Evolutionary conservation across 2,329 filamentous ascomycete species (phyloP), one percentile per base, ranked within the genome.

Genomic region (Verticillium nubilum): DNA sequence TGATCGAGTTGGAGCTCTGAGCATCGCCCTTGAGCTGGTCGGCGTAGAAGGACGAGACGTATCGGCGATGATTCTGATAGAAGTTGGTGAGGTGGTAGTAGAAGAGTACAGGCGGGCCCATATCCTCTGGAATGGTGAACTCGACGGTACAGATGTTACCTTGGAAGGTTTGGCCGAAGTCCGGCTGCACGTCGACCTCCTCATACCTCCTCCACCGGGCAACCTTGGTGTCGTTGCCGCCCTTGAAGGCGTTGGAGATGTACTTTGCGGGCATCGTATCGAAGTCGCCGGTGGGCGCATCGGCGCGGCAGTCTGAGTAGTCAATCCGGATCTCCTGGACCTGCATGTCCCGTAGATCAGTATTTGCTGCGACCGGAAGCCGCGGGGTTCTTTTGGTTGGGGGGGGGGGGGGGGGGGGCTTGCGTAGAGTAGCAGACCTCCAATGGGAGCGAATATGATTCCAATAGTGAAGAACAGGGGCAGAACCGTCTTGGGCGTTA

Each of bases 71-170:
- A 72, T 99, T 99, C 76, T 99, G 95, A 79, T 98, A 98, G 78
- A 99, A 99, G 77, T 98, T 97, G 60, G 92, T 94, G 63, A 99
- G 86, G 66, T 90, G 89, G 75, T 99, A 99, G 79, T 97, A 99
- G 74, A 98, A 86, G 62, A 94, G 84, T 12, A 99, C 90, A 0
- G 94, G 92, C 1, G 92, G 85, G 3, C 83, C 81, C 74, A 99
- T 88, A 60, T 86, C 79, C 67, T 94, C 88, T 1, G 92, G 91
- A 9, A 97, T 86, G 35, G 84, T 79, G 75, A 98, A 97, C 62
- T 86, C 81, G 59, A 99, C 75, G 31, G 83, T 83, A 81, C 95
- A 99, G 75, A 84, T 67, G 61, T 75, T 76, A 56, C 77, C 75
- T 52, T 73, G 66, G 26, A 65, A 75, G 63, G 9, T 61, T 61